Evolutionary conservation across 352 stramenopile genomes (phyloP).

Genomic region (Globisporangium camurandrum): DNA sequence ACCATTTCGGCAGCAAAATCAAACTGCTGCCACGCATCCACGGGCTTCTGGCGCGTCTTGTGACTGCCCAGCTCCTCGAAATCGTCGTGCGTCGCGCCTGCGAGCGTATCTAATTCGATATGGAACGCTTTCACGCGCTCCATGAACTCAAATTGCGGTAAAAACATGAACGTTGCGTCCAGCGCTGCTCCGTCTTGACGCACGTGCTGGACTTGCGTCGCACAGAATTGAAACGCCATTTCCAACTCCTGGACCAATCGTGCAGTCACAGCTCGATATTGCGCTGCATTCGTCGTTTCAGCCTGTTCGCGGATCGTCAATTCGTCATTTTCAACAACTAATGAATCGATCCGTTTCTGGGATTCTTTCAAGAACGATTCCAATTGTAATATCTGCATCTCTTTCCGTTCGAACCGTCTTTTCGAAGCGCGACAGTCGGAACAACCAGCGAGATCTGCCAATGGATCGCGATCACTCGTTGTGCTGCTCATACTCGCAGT

Average conservation of each 20-base stretch:
- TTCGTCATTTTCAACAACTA: constrained; percentile 60
- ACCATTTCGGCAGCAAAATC: constrained; percentile 50
- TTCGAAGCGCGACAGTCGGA: constrained; percentile 43
- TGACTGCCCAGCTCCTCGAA: neutral
- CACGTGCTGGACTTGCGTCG: constrained; percentile 39
- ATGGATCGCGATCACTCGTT: constrained; percentile 40
- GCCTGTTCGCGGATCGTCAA: constrained; percentile 45
- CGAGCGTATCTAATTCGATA: constrained; percentile 28
- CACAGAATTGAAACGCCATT: constrained; percentile 61
- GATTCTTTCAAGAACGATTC: constrained; percentile 75
- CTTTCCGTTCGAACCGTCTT: constrained; percentile 58
- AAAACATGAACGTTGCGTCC: constrained; percentile 31
- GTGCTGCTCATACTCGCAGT: constrained; percentile 55
- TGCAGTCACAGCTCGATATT: constrained; percentile 50
- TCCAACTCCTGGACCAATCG: constrained; percentile 71
- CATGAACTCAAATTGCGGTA: constrained; percentile 68
- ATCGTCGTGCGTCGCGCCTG: constrained; percentile 15
- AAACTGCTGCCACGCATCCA: constrained; percentile 27
- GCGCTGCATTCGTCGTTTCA: constrained; percentile 49
- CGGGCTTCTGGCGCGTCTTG: too few species aligned
- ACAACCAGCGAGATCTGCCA: constrained; percentile 35
- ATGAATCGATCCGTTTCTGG: constrained; percentile 63
- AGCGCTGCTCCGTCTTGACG: constrained; percentile 10
- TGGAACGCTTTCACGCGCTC: constrained; percentile 67
- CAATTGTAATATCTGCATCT: constrained; percentile 69